phyloP scores from a whole-genome alignment of 73 alveolate species.

The Tetrahymena thermophila region DNA sequence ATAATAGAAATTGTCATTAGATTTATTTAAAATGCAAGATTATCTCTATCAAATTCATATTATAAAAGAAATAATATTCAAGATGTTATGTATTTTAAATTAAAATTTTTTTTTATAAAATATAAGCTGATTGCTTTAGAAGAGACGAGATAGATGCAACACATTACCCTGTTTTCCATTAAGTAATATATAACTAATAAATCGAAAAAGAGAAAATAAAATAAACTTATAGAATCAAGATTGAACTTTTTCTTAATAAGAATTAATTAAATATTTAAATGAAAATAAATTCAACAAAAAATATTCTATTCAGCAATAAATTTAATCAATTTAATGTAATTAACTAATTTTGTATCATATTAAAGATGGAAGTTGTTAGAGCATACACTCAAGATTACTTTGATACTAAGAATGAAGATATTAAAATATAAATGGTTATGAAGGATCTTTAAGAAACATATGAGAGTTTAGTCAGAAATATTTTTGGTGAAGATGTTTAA shows the following conservation, averaged over 20 bases:
- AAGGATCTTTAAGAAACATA: conserved; percentile 64
- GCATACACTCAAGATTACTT: conserved; percentile 46
- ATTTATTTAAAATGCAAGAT: background rate
- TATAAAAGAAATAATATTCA: background rate
- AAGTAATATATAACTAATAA: conserved; percentile 16
- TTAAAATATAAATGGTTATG: conserved; percentile 52
- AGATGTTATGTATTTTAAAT: too few relatives aligned
- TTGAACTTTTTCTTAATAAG: too few relatives aligned
- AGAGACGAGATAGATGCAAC: conserved; percentile 85
- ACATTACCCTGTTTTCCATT: conserved; percentile 90
- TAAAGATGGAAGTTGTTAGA: conserved; percentile 65
- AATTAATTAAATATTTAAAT: background rate
- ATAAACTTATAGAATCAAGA: too few relatives aligned
- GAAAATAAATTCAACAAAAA: too few relatives aligned
- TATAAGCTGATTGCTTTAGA: conserved; percentile 63
- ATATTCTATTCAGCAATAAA: background rate
- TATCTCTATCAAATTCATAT: background rate
- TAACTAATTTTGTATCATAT: too few relatives aligned
- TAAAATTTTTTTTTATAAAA: background rate
- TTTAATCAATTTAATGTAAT: too few relatives aligned
- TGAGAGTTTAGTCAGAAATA: conserved; percentile 57
- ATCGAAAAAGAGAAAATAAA: background rate
- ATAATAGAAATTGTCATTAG: background rate
- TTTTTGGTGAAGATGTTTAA: conserved; percentile 78
- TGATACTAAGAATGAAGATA: conserved; percentile 37